Conservation (phyloP, 805 yeast species). For the Yarrowia phangngaensis region DNA sequence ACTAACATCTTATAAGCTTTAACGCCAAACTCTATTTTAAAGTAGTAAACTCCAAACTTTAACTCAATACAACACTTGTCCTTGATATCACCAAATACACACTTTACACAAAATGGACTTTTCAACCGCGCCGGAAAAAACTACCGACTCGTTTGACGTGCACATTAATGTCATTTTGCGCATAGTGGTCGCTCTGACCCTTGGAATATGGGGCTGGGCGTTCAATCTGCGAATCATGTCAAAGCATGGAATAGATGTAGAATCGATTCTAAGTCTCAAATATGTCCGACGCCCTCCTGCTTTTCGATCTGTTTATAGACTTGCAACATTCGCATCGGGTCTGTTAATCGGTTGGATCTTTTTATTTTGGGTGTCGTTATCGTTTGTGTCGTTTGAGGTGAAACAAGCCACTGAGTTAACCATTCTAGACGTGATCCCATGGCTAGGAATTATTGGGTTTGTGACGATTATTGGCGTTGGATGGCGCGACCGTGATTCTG, state of each 20-base stretch:
- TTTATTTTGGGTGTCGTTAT: constrained; percentile 5
- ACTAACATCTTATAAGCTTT: neutral
- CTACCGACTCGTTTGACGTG: constrained; percentile 32
- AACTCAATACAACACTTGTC: too few relatives aligned
- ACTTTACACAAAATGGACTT: too few relatives aligned
- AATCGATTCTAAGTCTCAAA: constrained; percentile 31
- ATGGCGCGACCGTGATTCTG: constrained; percentile 41
- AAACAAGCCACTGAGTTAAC: neutral
- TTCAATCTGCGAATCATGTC: constrained; percentile 34
- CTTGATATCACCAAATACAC: too few relatives aligned
- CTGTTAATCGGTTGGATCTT: constrained; percentile 9
- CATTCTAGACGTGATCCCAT: constrained; percentile 41
- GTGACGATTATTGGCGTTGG: constrained; percentile 42
- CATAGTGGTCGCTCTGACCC: constrained; percentile 32
- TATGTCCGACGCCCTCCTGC: constrained; percentile 29
- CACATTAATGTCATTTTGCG: constrained; percentile 49
- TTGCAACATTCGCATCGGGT: constrained; percentile 7
- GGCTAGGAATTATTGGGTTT: constrained; percentile 41
- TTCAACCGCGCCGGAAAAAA: constrained; percentile 1
- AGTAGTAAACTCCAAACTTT: too few relatives aligned
- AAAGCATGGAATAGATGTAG: constrained; percentile 34
- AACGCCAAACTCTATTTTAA: neutral
- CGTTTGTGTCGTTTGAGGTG: neutral
- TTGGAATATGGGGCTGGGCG: constrained; percentile 41
- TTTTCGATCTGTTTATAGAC: constrained; percentile 30